These are phyloP conservation scores for Bolboschoenoplectus hybrid DNA, from an alignment of 202 grass and related monocot genomes.

Conservation along the genomic window DNA sequence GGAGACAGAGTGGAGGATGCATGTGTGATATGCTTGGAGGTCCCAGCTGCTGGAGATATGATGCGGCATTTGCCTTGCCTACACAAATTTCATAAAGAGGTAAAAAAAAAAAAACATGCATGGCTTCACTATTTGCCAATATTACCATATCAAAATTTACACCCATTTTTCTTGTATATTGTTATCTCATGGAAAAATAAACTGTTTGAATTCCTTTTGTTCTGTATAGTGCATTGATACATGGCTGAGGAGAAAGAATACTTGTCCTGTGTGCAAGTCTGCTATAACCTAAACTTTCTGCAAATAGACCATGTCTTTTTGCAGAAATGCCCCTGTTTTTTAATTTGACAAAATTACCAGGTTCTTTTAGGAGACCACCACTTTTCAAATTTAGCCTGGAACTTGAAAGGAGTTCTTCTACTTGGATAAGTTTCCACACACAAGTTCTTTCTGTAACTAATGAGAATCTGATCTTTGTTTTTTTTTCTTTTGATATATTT, in stretches of 20 bases:
- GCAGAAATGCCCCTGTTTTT: background rate
- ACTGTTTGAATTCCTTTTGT: background rate
- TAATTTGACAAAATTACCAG: background rate
- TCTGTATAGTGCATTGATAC: constrained; percentile 78
- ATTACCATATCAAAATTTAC: constrained; percentile 9
- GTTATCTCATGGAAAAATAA: constrained; percentile 7
- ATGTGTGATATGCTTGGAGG: constrained; percentile 75
- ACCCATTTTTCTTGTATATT: background rate
- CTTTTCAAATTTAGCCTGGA: background rate
- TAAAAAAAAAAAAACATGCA: constrained; percentile 46
- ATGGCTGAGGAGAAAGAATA: constrained; percentile 71
- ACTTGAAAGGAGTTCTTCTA: constrained; percentile 10
- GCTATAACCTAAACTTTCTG: constrained; percentile 46
- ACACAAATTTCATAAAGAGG: constrained; percentile 90
- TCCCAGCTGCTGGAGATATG: constrained; percentile 50
- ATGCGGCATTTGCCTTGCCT: constrained; percentile 73
- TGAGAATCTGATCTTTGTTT: background rate
- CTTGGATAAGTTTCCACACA: background rate
- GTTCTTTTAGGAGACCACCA: background rate
- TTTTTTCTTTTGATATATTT: background rate
- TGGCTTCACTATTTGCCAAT: background rate
- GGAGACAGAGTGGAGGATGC: constrained; percentile 48
- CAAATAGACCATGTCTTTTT: background rate
- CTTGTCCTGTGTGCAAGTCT: constrained; percentile 81
- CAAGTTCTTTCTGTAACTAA: background rate